Percentiles rank a stretch among this genome's conserved stretches.
Conservation (phyloP, 2,329 filamentous ascomycete species). For the Emydomyces testavorans region DNA sequence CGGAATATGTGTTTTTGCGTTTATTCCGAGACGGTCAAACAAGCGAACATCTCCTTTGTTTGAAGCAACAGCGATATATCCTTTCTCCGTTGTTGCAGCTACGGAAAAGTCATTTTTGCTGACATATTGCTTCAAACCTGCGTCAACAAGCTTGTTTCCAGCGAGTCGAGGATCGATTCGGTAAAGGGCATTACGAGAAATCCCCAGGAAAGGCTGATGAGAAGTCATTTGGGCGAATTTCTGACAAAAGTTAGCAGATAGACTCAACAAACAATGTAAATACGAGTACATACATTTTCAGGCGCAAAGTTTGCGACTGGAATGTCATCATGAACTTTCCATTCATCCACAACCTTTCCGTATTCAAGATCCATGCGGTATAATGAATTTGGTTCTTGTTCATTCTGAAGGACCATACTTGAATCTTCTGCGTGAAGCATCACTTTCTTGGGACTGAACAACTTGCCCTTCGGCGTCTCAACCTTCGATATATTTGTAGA, state of each 20-base stretch:
- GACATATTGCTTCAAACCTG: constrained; percentile 85
- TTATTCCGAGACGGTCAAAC: constrained; percentile 91
- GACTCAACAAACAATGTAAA: not conserved
- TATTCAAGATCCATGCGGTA: constrained; percentile 98
- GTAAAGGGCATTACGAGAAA: constrained; percentile 86
- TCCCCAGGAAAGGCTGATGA: constrained; percentile 87
- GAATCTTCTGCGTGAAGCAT: constrained; percentile 89
- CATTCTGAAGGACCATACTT: constrained; percentile 80
- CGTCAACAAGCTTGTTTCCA: constrained; percentile 84
- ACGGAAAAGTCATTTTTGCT: constrained; percentile 98
- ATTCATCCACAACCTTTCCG: constrained; percentile 95
- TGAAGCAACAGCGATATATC: constrained; percentile 90
- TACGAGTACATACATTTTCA: constrained; percentile 50
- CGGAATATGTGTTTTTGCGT: constrained; percentile 93
- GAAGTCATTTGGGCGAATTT: constrained; percentile 97
- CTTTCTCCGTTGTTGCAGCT: constrained; percentile 87
- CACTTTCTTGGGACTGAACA: constrained; percentile 91
- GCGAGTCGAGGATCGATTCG: constrained; percentile 82
- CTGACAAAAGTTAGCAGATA: constrained; percentile 31
- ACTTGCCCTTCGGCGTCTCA: constrained; percentile 70
- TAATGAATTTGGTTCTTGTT: constrained; percentile 71
- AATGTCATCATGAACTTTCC: constrained; percentile 96
- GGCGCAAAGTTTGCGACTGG: constrained; percentile 84
- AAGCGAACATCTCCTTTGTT: constrained; percentile 96
- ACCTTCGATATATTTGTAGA: constrained; percentile 96